Evolutionary conservation across 345 rosid genomes (phyloP), one percentile per base, ranked within the genome.

Genomic region (Citrus sp.): DNA sequence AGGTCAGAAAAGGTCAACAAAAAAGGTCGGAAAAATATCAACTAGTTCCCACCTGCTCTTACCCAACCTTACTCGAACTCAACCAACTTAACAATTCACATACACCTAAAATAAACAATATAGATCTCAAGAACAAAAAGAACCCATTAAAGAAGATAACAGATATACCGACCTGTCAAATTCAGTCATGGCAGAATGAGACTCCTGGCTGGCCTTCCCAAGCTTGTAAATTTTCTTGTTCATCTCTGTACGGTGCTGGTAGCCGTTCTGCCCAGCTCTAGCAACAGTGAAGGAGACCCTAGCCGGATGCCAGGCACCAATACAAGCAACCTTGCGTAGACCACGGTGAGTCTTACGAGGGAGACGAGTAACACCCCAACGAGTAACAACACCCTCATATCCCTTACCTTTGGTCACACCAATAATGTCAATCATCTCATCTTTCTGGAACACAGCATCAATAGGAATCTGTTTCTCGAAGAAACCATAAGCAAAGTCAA

Each of bases 301-400:
- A 67, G 98, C 98, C 13, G 99, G 99, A 88, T 95, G 99, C 99
- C 99, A 95, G 55, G 99, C 96, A 55, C 99, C 98, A 34, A 95
- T 93, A 87, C 99, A 93, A 37, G 98, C 99, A 1, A 93, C 98
- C 87, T 93, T 93, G 9, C 98, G 92, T 14, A 93, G 96, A n/a
- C 99, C 98, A 78, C 94, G 90, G 42, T 92, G 99, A 40, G 99
- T 95, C 86, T 95, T 95, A 5, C 97, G 92, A 35, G 98, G 98
- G 30, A 95, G 94, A 61, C 97, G 95, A 27, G 98, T 93, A 28
- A 93, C 97, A 51, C 98, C 98, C 98, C 98, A 93, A 69, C 98
- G 90, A 34, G 93, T 92, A 46, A 95, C 98, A 55, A 93, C 98
- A 83, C 98, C 98, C 79, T 95, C 95, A 24, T 87, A 92, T 21